Percentiles rank a stretch among this genome's conserved stretches.
phyloP scores from a whole-genome alignment of 768 basidiomycete genomes.

The Mycena epipterygia region DNA sequence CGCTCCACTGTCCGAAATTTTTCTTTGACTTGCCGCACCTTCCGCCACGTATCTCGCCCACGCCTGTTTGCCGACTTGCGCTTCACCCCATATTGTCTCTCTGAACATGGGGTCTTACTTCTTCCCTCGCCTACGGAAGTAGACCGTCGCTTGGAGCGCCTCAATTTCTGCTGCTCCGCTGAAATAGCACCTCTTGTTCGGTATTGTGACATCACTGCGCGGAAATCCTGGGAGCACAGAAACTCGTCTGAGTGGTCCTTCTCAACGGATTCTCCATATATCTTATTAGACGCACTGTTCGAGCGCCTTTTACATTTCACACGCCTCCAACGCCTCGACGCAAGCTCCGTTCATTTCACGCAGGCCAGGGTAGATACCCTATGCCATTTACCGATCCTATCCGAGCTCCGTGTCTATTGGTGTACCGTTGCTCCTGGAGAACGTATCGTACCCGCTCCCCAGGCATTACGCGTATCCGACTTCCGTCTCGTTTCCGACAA shows the following conservation, averaged over 20 bases:
- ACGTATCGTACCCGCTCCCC: not conserved
- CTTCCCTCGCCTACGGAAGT: not conserved
- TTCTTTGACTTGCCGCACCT: constrained; percentile 6
- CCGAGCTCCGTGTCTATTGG: not conserved
- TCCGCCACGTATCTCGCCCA: not conserved
- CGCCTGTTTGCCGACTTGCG: not conserved
- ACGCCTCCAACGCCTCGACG: not conserved
- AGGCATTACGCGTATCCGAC: not conserved
- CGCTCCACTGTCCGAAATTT: not conserved
- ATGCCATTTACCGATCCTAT: constrained; percentile 1
- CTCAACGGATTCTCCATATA: not conserved
- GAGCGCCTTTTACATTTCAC: not conserved
- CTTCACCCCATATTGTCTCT: not conserved
- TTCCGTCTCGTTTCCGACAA: not conserved
- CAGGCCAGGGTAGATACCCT: constrained; percentile 8
- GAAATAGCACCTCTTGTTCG: constrained; percentile 14
- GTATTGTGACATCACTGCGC: not conserved
- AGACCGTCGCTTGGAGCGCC: constrained; percentile 4
- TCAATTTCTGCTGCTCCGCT: constrained; percentile 6
- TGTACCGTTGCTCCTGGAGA: constrained; percentile 2
- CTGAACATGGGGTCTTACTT: not conserved
- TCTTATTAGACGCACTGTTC: constrained; percentile 5
- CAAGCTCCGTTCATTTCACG: not conserved
- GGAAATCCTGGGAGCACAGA: not conserved
- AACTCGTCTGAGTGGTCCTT: not conserved